Evolutionary conservation across 2,329 filamentous ascomycete species (phyloP), one percentile per base, ranked within the genome.

Genomic region (Cladosporium sphaerospermum): DNA sequence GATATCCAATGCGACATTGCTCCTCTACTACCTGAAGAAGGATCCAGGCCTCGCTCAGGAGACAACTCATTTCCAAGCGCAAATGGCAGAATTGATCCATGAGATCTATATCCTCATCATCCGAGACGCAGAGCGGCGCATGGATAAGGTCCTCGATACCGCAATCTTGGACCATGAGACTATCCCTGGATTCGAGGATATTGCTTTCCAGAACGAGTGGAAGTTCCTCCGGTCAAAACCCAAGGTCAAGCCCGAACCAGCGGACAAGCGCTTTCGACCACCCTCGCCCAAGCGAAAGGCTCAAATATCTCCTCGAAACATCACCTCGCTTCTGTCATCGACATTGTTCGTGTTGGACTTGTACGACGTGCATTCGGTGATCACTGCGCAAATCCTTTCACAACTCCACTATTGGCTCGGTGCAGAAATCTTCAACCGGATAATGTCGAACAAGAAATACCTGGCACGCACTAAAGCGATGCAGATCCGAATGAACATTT

Each of bases 401-500:
- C 93, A 99, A 66, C 78, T 99, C 2, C 79, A 97, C 42, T 99
- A 96, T 73, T 99, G 93, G 93, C 79, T 99, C 13, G 88, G 91
- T 6, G 89, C 92, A 0, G 93, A 99, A 71, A 81, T 97, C 8
- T 99, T 99, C 75, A 99, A 99, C 70, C 86, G 92, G 54, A 88
- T 99, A 69, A 96, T 99, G 88, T 92, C 88, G 31, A 96, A 95
- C 65, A 83, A 89, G 59, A 91, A 92, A 68, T 99, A 96, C 65
- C 78, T 99, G 9, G 92, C 93, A 5, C 82, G 93, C 50, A 99
- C 93, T 14, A 99, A 99, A 71, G 93, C 93, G 3, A 99, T 99
- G 93, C 93, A 99, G 69, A 97, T 99, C 62, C 88, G 93, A 60
- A 97, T 99, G 91, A 99, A 99, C 67, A 84, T 99, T 6, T 97